A percentile compares a stretch with the other conserved stretches of the same genome.
Evolutionary conservation across 164 flowering plant species (phyloP).

Genomic region (Litsea cubeba): DNA sequence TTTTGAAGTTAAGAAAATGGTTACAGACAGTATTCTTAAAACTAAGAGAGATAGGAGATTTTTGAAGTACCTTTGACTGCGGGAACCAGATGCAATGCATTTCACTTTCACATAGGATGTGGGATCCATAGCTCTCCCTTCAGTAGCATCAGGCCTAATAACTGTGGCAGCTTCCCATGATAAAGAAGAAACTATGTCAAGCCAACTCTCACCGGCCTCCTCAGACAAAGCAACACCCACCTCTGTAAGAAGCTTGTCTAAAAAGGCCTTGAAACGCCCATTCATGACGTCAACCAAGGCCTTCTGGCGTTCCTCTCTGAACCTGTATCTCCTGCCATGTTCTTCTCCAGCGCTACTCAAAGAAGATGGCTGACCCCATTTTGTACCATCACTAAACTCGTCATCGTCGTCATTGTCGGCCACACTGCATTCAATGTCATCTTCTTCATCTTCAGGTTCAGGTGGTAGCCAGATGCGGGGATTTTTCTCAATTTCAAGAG

Average conservation of each 20-base stretch:
- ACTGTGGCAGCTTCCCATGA: slow-evolving; percentile 91
- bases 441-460: slow-evolving; percentile 63
- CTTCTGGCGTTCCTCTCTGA: slow-evolving; percentile 52
- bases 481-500: slow-evolving; percentile 33
- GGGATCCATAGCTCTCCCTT: slow-evolving; percentile 65
- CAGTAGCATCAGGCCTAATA: slow-evolving; percentile 59
- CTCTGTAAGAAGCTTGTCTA: slow-evolving; percentile 51
- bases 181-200: slow-evolving; percentile 64
- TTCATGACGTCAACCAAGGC: slow-evolving; percentile 54
- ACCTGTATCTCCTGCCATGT: slow-evolving; percentile 31
- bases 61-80: slow-evolving; percentile 54
- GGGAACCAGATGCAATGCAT: slow-evolving; percentile 77
- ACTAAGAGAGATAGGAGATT: neutral
- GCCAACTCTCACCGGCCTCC: slow-evolving; percentile 62
- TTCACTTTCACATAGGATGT: slow-evolving; percentile 82
- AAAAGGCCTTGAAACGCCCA: slow-evolving; percentile 62
- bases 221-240: slow-evolving; percentile 36
- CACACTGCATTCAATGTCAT: slow-evolving; percentile 53
- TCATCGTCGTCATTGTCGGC: slow-evolving; percentile 66
- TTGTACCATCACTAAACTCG: slow-evolving; percentile 48
- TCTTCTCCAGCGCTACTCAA: slow-evolving; percentile 38
- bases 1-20: neutral
- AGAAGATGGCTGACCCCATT: slow-evolving; percentile 61
- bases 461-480: slow-evolving; percentile 70
- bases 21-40: neutral